These are phyloP conservation scores for Anthracocystis walkeri DNA, from an alignment of 1,284 basidiomycete genomes.

Conservation along the genomic window DNA sequence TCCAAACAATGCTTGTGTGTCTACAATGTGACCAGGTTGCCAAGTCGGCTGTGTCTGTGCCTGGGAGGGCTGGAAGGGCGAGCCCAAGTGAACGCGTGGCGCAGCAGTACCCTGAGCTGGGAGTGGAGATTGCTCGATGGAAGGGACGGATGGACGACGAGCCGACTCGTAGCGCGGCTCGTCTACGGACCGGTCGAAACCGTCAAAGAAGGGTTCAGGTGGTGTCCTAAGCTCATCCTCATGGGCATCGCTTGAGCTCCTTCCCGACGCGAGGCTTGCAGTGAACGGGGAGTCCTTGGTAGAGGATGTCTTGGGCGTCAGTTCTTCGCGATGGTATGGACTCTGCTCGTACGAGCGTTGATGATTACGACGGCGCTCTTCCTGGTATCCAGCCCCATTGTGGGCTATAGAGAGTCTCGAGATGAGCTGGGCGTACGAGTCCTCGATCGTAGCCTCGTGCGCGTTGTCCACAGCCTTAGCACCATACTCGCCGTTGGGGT, in stretches of 20 bases:
- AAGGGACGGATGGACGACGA: background rate
- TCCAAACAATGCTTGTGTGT: slow-evolving; percentile 5
- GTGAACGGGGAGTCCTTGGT: slow-evolving; percentile 22
- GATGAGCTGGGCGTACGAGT: slow-evolving; percentile 32
- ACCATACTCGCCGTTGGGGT: slow-evolving; percentile 21
- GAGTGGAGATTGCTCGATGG: background rate
- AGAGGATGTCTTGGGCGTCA: slow-evolving; percentile 6
- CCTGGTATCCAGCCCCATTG: background rate
- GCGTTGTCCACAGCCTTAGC: slow-evolving; percentile 19
- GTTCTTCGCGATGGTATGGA: background rate
- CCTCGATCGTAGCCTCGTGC: slow-evolving; percentile 7
- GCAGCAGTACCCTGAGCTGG: background rate
- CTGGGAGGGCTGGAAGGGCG: slow-evolving; percentile 18
- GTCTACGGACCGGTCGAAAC: slow-evolving; percentile 9
- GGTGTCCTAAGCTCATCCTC: slow-evolving; percentile 46
- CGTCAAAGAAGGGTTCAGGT: slow-evolving; percentile 30
- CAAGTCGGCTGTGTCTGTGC: slow-evolving; percentile 2
- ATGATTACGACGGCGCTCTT: slow-evolving; percentile 2
- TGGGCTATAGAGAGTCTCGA: slow-evolving; percentile 26
- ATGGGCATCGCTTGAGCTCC: slow-evolving; percentile 38
- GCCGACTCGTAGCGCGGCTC: no score
- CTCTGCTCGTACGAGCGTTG: slow-evolving; percentile 3
- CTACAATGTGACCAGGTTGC: background rate
- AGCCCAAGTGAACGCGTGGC: slow-evolving; percentile 4
- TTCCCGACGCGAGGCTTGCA: slow-evolving; percentile 21